Percentiles rank a stretch among this genome's conserved stretches.
These are phyloP conservation scores for Handroanthus guayacan DNA, from an alignment of 257 asterid genomes.

Conservation along the genomic window DNA sequence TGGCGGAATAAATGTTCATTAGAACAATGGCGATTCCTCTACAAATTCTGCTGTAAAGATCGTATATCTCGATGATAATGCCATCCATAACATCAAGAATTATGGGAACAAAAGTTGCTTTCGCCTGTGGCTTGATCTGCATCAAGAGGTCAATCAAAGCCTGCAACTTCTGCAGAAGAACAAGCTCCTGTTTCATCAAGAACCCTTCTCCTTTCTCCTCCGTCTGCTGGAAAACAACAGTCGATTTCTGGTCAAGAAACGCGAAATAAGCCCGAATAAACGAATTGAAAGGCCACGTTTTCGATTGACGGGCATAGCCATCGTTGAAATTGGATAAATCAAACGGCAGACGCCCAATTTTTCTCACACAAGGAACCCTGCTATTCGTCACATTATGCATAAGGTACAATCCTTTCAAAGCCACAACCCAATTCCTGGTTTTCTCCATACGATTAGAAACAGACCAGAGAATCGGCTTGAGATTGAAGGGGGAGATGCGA, in stretches of 20 bases:
- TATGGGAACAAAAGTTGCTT: slow-evolving; percentile 53
- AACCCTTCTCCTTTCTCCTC: slow-evolving; percentile 37
- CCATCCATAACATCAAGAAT: slow-evolving; percentile 76
- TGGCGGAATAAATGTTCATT: slow-evolving; percentile 54
- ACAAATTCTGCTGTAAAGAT: slow-evolving; percentile 69
- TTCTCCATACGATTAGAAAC: slow-evolving; percentile 64
- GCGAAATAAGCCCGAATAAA: slow-evolving; percentile 74
- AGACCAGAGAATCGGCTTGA: slow-evolving; percentile 73
- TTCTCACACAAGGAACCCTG: slow-evolving; percentile 46
- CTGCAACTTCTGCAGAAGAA: slow-evolving; percentile 59
- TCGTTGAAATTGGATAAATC: slow-evolving; percentile 75
- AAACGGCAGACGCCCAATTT: slow-evolving; percentile 81
- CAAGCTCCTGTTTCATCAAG: slow-evolving; percentile 54
- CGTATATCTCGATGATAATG: slow-evolving; percentile 64
- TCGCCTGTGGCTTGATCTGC: slow-evolving; percentile 60
- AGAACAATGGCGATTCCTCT: slow-evolving; percentile 65
- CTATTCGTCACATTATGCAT: slow-evolving; percentile 64
- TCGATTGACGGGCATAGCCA: slow-evolving; percentile 41
- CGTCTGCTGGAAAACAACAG: slow-evolving; percentile 43
- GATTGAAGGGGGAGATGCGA: slow-evolving; percentile 66
- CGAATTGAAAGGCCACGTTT: slow-evolving; percentile 59
- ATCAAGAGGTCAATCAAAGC: slow-evolving; percentile 60
- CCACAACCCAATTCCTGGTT: slow-evolving; percentile 70
- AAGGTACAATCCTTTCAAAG: slow-evolving; percentile 73
- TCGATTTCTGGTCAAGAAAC: slow-evolving; percentile 79